phyloP scores from a whole-genome alignment of 2,329 filamentous ascomycete species.

The Alternaria triticina region DNA sequence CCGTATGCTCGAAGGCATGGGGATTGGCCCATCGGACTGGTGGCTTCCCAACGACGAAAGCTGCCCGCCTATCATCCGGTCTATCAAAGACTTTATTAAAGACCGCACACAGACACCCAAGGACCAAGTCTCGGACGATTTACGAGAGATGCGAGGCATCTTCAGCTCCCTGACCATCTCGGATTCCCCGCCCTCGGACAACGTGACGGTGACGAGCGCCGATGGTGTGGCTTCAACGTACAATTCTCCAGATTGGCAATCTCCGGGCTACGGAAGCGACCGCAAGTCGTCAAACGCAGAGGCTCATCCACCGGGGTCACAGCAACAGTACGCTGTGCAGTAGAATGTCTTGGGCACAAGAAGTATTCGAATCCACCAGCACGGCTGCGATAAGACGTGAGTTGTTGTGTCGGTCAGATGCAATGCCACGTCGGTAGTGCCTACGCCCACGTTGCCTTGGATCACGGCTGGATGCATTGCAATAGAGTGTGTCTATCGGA shows the following conservation, averaged over 20 bases:
- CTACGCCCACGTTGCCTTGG: slow-evolving; percentile 3
- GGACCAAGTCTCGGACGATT: slow-evolving; percentile 64
- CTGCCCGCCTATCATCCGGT: slow-evolving; percentile 74
- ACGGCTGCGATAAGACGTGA: slow-evolving; percentile 5
- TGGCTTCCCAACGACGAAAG: slow-evolving; percentile 88
- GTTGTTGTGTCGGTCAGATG: not conserved
- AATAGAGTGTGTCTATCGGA: slow-evolving; percentile 13
- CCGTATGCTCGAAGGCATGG: slow-evolving; percentile 78
- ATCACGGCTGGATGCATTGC: slow-evolving; percentile 14
- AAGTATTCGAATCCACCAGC: not conserved
- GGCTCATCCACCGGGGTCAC: slow-evolving; percentile 15
- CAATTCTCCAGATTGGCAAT: slow-evolving; percentile 33
- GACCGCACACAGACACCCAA: slow-evolving; percentile 67
- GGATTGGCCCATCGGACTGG: slow-evolving; percentile 76
- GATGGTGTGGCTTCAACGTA: slow-evolving; percentile 28
- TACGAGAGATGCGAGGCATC: slow-evolving; percentile 77
- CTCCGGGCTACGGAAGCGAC: slow-evolving; percentile 25
- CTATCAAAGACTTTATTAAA: slow-evolving; percentile 80
- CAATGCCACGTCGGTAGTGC: slow-evolving; percentile 12
- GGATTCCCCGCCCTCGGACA: slow-evolving; percentile 41
- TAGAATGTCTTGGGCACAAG: slow-evolving; percentile 8
- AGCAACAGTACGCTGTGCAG: slow-evolving; percentile 18
- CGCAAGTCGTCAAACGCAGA: slow-evolving; percentile 26
- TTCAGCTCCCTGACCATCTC: slow-evolving; percentile 55
- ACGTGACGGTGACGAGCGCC: slow-evolving; percentile 33